Conservation (phyloP, 805 yeast species). For the Komagataella mondaviorum region DNA sequence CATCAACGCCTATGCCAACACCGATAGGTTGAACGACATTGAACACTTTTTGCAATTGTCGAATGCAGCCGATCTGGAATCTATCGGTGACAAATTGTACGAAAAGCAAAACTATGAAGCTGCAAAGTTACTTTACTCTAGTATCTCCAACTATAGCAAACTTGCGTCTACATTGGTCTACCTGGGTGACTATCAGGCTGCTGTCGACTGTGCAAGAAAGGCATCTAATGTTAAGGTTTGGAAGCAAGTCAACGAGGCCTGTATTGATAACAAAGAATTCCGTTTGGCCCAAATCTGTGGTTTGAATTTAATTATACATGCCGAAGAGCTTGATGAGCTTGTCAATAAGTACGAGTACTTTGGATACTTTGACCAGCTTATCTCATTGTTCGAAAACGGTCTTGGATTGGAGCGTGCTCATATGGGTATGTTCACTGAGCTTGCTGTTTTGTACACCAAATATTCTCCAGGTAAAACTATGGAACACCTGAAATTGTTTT, state of each 20-base stretch:
- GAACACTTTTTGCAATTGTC: slow-evolving; percentile 75
- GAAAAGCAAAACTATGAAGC: slow-evolving; percentile 78
- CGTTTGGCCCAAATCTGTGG: slow-evolving; percentile 98
- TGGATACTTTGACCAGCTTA: slow-evolving; percentile 86
- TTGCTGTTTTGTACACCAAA: slow-evolving; percentile 82
- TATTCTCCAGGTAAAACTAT: slow-evolving; percentile 81
- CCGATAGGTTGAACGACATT: slow-evolving; percentile 65
- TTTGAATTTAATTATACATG: slow-evolving; percentile 90
- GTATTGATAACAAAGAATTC: slow-evolving; percentile 90
- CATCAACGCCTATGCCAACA: slow-evolving; percentile 73
- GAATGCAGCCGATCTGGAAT: slow-evolving; percentile 86
- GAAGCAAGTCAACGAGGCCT: slow-evolving; percentile 96
- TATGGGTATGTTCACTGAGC: slow-evolving; percentile 98
- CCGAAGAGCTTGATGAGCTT: slow-evolving; percentile 88
- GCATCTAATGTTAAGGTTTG: slow-evolving; percentile 89
- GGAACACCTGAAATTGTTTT: slow-evolving; percentile 94
- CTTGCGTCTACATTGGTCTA: slow-evolving; percentile 94
- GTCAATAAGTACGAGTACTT: slow-evolving; percentile 77
- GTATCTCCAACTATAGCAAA: slow-evolving; percentile 87
- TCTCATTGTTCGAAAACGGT: slow-evolving; percentile 89
- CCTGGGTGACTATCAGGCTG: slow-evolving; percentile 85
- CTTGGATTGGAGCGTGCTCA: slow-evolving; percentile 96
- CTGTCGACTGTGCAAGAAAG: slow-evolving; percentile 97
- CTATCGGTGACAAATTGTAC: slow-evolving; percentile 84
- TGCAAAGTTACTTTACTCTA: slow-evolving; percentile 77